These are phyloP conservation scores for Pseudogymnoascus sp. DNA, from an alignment of 2,329 filamentous ascomycete species.

Conservation along the genomic window DNA sequence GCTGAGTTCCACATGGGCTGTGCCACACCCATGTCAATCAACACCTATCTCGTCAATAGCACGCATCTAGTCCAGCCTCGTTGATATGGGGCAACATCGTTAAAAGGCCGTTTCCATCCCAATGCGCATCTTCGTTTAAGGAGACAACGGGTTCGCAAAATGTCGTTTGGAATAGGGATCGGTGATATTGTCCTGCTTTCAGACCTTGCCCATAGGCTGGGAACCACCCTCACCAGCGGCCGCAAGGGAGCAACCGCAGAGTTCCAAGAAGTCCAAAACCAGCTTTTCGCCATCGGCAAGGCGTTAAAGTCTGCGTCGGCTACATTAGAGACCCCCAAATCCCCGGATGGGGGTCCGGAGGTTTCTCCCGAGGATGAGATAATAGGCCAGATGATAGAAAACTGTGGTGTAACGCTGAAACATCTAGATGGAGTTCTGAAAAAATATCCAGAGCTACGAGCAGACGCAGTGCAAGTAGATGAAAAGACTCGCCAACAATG, in stretches of 20 bases:
- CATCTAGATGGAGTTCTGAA: slow-evolving; percentile 4
- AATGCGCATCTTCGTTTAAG: not conserved
- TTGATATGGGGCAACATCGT: not conserved
- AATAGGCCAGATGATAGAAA: slow-evolving; percentile 9
- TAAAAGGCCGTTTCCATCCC: not conserved
- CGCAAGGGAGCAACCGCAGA: not conserved
- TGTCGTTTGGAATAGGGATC: slow-evolving; percentile 9
- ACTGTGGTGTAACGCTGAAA: slow-evolving; percentile 3
- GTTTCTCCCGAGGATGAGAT: slow-evolving; percentile 6
- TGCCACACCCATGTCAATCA: not conserved
- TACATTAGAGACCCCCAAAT: not conserved
- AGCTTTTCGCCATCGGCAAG: slow-evolving; percentile 11
- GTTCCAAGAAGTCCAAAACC: slow-evolving; percentile 10
- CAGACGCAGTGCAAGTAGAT: not conserved
- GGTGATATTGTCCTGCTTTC: slow-evolving; percentile 9
- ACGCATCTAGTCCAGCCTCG: not conserved
- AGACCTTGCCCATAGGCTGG: not conserved
- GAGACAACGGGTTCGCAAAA: not conserved
- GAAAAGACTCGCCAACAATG: not conserved
- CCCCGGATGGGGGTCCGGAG: not conserved
- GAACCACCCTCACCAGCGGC: slow-evolving; percentile 1
- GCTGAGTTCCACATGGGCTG: not conserved
- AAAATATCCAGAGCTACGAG: slow-evolving; percentile 8
- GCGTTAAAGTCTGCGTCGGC: slow-evolving; percentile 7
- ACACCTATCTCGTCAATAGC: not conserved